Percentiles rank a stretch among this genome's conserved stretches.
These are phyloP conservation scores for Nigrograna mackinnonii DNA, from an alignment of 2,329 filamentous ascomycete species.

Conservation along the genomic window DNA sequence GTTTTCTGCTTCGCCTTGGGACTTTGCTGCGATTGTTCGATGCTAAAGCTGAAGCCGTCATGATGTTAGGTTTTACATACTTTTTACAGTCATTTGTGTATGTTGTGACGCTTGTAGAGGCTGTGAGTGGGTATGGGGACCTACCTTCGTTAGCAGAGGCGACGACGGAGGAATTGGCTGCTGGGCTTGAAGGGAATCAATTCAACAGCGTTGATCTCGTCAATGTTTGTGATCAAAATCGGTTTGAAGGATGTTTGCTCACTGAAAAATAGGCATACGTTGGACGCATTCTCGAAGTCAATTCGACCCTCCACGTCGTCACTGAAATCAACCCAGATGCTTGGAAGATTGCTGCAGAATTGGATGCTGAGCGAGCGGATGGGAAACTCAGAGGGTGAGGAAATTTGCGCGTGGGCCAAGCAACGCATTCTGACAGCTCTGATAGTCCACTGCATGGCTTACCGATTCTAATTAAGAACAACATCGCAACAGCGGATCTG, in stretches of 20 bases:
- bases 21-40: no score
- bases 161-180: conserved; percentile 54
- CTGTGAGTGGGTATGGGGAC: no score
- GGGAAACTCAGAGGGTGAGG: conserved; percentile 51
- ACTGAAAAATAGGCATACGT: conserved; percentile 49
- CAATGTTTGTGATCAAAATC: conserved; percentile 14
- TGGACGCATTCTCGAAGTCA: conserved; percentile 56
- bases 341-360: conserved; percentile 48
- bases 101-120: no score
- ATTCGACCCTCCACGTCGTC: conserved; percentile 55
- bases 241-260: not conserved
- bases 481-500: conserved; percentile 64
- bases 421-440: not conserved
- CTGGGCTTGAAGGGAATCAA: conserved; percentile 52
- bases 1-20: no score
- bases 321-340: conserved; percentile 62
- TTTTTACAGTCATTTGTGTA: no score
- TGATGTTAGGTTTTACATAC: no score
- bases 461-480: conserved; percentile 69
- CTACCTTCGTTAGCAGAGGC: no score
- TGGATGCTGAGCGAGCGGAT: conserved; percentile 53
- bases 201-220: conserved; percentile 64
- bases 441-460: conserved; percentile 63
- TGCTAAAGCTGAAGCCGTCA: no score
- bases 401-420: not conserved